Evolutionary conservation across 495 filamentous ascomycete species (phyloP).

Genomic region (Aspergillus affinis): DNA sequence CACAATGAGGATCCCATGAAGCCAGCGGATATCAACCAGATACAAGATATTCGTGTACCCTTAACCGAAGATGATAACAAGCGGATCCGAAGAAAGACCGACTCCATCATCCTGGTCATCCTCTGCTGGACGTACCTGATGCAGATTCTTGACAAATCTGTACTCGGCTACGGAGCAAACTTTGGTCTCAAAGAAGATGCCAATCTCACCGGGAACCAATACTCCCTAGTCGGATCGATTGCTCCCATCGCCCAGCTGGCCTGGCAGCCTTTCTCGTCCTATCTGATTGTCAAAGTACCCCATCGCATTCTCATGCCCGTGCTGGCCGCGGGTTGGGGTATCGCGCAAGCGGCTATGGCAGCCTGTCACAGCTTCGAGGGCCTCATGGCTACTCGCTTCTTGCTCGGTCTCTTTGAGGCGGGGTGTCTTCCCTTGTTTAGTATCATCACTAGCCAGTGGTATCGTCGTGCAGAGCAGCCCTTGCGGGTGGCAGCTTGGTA

Average conservation of each 20-base stretch:
- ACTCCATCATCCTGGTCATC: slow-evolving; percentile 55
- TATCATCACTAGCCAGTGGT: slow-evolving; percentile 51
- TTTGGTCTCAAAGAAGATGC: slow-evolving; percentile 60
- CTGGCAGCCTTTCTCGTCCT: slow-evolving; percentile 66
- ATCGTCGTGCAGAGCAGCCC: slow-evolving; percentile 50
- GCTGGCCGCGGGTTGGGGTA: slow-evolving; percentile 55
- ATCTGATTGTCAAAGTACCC: slow-evolving; percentile 64
- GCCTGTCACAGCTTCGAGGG: slow-evolving; percentile 40
- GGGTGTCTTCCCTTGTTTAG: slow-evolving; percentile 61
- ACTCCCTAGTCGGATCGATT: slow-evolving; percentile 61
- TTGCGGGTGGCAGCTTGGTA: slow-evolving; percentile 52
- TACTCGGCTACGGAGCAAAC: slow-evolving; percentile 62
- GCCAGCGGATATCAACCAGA: slow-evolving; percentile 7
- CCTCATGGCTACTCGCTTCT: slow-evolving; percentile 49
- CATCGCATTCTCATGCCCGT: slow-evolving; percentile 63
- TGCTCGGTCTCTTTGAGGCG: slow-evolving; percentile 52
- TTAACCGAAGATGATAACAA: slow-evolving; percentile 53
- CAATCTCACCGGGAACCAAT: slow-evolving; percentile 55
- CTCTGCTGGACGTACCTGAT: slow-evolving; percentile 65
- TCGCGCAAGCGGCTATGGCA: slow-evolving; percentile 47
- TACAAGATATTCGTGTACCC: slow-evolving; percentile 28
- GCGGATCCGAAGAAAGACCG: slow-evolving; percentile 61
- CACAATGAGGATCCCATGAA: slow-evolving; percentile 10
- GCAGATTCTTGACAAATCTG: slow-evolving; percentile 65
- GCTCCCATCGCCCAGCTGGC: slow-evolving; percentile 62